A percentile compares a stretch with the other conserved stretches of the same genome.
phyloP scores from a whole-genome alignment of 352 stramenopile genomes.

The Phytophthora podocarpi region DNA sequence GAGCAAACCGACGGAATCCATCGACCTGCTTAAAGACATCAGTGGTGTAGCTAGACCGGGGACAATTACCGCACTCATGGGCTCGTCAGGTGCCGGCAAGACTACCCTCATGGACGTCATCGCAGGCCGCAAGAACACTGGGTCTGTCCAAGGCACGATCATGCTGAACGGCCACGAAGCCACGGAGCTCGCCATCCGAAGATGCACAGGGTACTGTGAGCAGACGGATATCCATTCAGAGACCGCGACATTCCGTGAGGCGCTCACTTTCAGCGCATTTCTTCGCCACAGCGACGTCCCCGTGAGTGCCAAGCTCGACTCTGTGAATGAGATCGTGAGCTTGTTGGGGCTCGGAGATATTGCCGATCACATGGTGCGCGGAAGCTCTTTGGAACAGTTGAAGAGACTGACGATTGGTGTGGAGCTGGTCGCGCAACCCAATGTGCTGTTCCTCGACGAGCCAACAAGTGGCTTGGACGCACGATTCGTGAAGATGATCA shows the following conservation, averaged over 20 bases:
- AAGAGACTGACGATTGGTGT: conserved; percentile 42
- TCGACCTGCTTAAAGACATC: conserved; percentile 43
- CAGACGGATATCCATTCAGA: conserved; percentile 27
- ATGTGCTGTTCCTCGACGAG: conserved; percentile 34
- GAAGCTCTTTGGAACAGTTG: conserved; percentile 30
- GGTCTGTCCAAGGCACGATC: conserved; percentile 72
- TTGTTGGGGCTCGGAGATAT: conserved; percentile 28
- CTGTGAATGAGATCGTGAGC: conserved; percentile 23
- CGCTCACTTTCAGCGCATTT: conserved; percentile 83
- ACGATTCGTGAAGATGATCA: conserved; percentile 69
- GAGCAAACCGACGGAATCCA: conserved; percentile 8
- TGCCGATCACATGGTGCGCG: conserved; percentile 29
- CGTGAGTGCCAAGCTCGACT: conserved; percentile 12
- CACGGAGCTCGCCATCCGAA: conserved; percentile 27
- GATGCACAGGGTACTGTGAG: conserved; percentile 28
- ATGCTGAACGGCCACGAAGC: conserved; percentile 75
- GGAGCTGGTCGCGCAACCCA: conserved; percentile 68
- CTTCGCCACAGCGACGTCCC: conserved; percentile 45
- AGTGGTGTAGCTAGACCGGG: conserved; percentile 42
- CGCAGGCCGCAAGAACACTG: conserved; percentile 82
- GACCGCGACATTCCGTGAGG: conserved; percentile 83
- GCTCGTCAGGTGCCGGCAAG: conserved; percentile 44
- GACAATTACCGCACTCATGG: conserved; percentile 50
- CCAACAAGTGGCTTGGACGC: conserved; percentile 66
- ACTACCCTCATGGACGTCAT: conserved; percentile 89